A percentile compares a stretch with the other conserved stretches of the same genome.
phyloP scores from a whole-genome alignment of 2,329 filamentous ascomycete genomes.

The Byssoonygena ceratinophila region DNA sequence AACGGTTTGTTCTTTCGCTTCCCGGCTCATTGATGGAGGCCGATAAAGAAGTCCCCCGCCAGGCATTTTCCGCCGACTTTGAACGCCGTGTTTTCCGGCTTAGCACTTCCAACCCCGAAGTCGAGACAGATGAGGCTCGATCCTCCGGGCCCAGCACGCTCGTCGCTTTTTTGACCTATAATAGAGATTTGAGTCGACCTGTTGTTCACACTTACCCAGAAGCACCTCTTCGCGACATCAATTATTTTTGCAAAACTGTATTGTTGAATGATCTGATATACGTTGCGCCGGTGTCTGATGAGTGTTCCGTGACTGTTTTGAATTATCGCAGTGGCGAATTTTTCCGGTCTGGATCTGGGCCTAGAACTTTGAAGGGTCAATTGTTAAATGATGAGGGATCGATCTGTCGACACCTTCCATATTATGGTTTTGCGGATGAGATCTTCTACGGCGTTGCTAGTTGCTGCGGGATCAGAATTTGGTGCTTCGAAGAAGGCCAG shows the following conservation, averaged over 20 bases:
- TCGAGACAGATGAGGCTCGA: too few species aligned
- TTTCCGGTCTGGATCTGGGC: too few species aligned
- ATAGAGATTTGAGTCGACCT: not conserved
- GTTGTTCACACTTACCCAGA: not conserved
- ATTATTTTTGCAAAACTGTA: not conserved
- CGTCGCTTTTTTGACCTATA: not conserved
- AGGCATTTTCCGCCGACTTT: not conserved
- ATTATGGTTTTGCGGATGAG: constrained; percentile 17
- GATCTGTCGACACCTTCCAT: not conserved
- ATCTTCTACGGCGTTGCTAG: constrained; percentile 17
- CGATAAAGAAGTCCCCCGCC: not conserved
- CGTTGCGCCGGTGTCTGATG: not conserved
- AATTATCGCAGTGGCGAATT: not conserved
- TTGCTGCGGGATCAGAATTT: constrained; percentile 17
- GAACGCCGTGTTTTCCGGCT: not conserved
- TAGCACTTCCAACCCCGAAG: too few species aligned
- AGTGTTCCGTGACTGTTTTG: not conserved
- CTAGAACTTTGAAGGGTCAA: too few species aligned
- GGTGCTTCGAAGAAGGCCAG: constrained; percentile 20
- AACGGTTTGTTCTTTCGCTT: not conserved
- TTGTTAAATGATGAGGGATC: not conserved
- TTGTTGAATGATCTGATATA: not conserved
- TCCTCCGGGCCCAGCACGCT: too few species aligned
- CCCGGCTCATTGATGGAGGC: not conserved
- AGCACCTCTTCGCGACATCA: not conserved